These are phyloP conservation scores for Beauveria pseudobassiana DNA, from an alignment of 2,329 filamentous ascomycete genomes.

Conservation along the genomic window DNA sequence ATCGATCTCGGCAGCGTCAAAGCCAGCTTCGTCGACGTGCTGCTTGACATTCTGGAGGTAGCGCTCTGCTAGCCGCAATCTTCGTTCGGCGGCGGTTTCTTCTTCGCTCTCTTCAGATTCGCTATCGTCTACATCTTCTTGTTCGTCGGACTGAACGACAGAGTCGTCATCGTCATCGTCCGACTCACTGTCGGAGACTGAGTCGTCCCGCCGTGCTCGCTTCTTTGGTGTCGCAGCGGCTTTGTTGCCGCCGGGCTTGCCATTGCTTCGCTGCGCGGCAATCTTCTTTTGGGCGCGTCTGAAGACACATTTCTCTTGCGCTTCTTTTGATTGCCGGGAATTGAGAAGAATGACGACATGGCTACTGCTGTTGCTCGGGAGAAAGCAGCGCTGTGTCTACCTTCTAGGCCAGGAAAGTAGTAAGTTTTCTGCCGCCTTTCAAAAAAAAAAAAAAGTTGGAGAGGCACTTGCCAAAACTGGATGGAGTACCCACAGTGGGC, in stretches of 20 bases:
- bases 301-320: conserved; percentile 61
- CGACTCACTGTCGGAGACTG: conserved; percentile 78
- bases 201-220: conserved; percentile 53
- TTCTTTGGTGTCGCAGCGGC: conserved; percentile 32
- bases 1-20: conserved; percentile 91
- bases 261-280: conserved; percentile 37
- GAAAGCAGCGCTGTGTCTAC: conserved; percentile 15
- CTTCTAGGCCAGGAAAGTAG: conserved; percentile 21
- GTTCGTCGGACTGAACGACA: conserved; percentile 33
- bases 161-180: conserved; percentile 60
- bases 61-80: conserved; percentile 79
- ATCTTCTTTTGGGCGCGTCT: conserved; percentile 53
- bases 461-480: conserved; percentile 13
- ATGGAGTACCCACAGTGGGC: conserved; percentile 14
- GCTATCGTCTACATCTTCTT: conserved; percentile 35
- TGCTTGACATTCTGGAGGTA: conserved; percentile 86
- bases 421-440: conserved; percentile 17
- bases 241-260: conserved; percentile 23
- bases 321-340: conserved; percentile 81
- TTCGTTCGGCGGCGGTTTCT: conserved; percentile 84
- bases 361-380: conserved; percentile 18
- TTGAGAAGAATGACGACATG: conserved; percentile 96
- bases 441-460: conserved; percentile 34
- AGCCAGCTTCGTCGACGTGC: conserved; percentile 73
- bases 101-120: conserved; percentile 54